Evolutionary conservation across 225 moss, liverwort and hornwort species (phyloP).

Genomic region (Sphagnum tenellum): DNA sequence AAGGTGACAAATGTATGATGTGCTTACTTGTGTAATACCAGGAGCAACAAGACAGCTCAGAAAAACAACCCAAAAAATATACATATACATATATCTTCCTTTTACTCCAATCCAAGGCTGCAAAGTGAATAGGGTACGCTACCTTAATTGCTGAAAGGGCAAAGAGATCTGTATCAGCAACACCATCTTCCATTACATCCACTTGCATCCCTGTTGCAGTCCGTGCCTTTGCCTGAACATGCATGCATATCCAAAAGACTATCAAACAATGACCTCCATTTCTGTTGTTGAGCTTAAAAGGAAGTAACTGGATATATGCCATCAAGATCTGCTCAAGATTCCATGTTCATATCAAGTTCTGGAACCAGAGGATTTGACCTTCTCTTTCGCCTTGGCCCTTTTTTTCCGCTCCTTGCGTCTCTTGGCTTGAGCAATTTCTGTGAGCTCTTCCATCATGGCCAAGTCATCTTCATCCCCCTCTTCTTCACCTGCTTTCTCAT

Average conservation of each 20-base stretch:
- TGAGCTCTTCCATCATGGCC: slow-evolving; percentile 87
- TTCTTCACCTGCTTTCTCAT: slow-evolving; percentile 26
- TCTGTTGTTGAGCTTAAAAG: no score
- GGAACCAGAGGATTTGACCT: slow-evolving; percentile 29
- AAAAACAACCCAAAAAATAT: no score
- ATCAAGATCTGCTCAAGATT: no score
- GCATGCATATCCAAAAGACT: background rate
- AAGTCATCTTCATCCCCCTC: slow-evolving; percentile 74
- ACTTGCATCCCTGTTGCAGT: slow-evolving; percentile 93
- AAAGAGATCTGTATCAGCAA: slow-evolving; percentile 79
- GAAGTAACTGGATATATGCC: no score
- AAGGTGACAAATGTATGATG: no score
- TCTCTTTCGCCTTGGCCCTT: slow-evolving; percentile 79
- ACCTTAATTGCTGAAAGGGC: slow-evolving; percentile 77
- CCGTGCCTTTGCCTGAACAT: slow-evolving; percentile 61
- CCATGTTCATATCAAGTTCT: background rate
- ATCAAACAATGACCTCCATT: no score
- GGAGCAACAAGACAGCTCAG: no score
- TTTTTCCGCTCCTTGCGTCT: slow-evolving; percentile 65
- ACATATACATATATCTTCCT: background rate
- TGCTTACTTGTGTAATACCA: no score
- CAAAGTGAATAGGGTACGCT: background rate
- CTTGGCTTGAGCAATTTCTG: slow-evolving; percentile 66
- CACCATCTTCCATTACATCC: slow-evolving; percentile 88
- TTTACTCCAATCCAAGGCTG: background rate